These are phyloP conservation scores for Monilinia polystroma DNA, from an alignment of 2,329 filamentous ascomycete species.

Conservation along the genomic window DNA sequence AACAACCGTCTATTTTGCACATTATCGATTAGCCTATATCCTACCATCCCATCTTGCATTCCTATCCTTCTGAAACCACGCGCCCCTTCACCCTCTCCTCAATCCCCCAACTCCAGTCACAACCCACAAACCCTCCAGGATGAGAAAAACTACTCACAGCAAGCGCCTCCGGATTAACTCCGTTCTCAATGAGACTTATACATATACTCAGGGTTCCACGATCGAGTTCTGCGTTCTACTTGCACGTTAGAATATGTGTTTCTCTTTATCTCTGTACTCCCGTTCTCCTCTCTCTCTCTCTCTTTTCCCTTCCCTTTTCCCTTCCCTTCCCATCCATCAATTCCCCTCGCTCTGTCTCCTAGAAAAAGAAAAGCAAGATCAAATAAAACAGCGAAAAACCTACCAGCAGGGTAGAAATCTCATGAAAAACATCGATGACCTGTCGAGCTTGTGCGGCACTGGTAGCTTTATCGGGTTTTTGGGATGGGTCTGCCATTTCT, in stretches of 20 bases:
- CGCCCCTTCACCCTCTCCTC: slow-evolving; percentile 6
- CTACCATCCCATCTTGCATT: not conserved
- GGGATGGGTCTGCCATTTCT: slow-evolving; percentile 44
- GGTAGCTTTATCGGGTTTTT: slow-evolving; percentile 39
- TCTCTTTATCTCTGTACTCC: not conserved
- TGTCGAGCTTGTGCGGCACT: slow-evolving; percentile 76
- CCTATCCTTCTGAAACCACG: not conserved
- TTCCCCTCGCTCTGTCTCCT: no score
- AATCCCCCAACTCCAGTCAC: not conserved
- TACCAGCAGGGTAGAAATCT: slow-evolving; percentile 88
- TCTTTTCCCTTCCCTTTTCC: no score
- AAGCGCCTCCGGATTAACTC: slow-evolving; percentile 91
- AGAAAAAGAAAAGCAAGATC: not conserved
- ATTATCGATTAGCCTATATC: not conserved
- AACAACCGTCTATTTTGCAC: slow-evolving; percentile 35
- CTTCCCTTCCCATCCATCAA: no score
- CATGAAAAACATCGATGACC: slow-evolving; percentile 78
- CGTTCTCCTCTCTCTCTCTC: not conserved
- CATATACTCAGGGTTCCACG: slow-evolving; percentile 89
- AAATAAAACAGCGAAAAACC: slow-evolving; percentile 38
- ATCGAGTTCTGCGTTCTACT: slow-evolving; percentile 88
- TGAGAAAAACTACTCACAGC: slow-evolving; percentile 60
- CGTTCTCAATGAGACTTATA: slow-evolving; percentile 95
- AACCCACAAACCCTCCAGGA: not conserved
- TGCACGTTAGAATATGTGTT: slow-evolving; percentile 10